Evolutionary conservation across 2,329 filamentous ascomycete genomes (phyloP), one percentile per base, ranked within the genome.

Genomic region (Claviceps sp.): DNA sequence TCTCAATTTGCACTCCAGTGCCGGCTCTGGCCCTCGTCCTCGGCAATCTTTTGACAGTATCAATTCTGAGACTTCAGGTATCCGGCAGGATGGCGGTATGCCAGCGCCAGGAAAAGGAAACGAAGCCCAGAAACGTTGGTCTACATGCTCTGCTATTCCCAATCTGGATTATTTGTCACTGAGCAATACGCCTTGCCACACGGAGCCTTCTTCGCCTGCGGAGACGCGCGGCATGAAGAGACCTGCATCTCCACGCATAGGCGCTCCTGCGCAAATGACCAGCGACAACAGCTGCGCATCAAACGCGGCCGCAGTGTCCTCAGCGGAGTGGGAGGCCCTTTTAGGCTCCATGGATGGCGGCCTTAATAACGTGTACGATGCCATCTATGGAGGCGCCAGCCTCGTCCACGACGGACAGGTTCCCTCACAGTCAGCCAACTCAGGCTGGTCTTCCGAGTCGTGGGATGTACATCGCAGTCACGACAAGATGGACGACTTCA

Each of bases 281-380:
- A 50, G 51, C 49, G 38, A 58, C 55, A 56, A 44, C 3, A 55
- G 55, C 16, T 42, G 50, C 5, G 47, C 41, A 3, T 57, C 49
- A 40, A 72, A 74, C 58, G 58, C 67, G 41, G 58, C 61, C 56
- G 69, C 68, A 16, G 74, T 84, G 13, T 81, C 81, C 1, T 70
- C 82, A 8, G 74, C 81, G 0, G 87, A 93, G 59, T 95, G 88
- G 89, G 88, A 95, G 65, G 81, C 84, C 1, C 74, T 95, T 0
- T 75, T 95, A 2, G 83, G 85, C 4, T 84, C 84, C 22, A 81
- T 95, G 64, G 88, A 95, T 59, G 82, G 82, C 38, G 87, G 87
- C 0, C 78, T 84, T 57, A 80, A 83, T 51, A 94, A 91, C 62
- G 84, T 94, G n/a, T 93, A 88, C 65, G 84, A 88, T 62, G 84